Percentiles rank a stretch among this genome's conserved stretches.
These are phyloP conservation scores for Kwoniella europaea DNA, from an alignment of 768 basidiomycete genomes.

Conservation along the genomic window DNA sequence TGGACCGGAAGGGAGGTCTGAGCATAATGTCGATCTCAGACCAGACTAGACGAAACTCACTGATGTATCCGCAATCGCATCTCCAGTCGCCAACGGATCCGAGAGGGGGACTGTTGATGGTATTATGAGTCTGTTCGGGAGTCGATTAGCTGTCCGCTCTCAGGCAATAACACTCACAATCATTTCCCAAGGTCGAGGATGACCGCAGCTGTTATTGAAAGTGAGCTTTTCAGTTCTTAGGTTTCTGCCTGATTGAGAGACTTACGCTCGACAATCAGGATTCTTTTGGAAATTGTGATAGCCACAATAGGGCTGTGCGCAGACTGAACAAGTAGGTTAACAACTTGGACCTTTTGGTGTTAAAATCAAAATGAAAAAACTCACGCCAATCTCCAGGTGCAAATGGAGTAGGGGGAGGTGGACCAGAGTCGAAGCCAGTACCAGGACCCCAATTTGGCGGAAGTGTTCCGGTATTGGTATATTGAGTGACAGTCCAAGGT, in stretches of 20 bases:
- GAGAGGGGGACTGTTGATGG: conserved; percentile 19
- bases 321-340: conserved; percentile 1
- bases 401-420: conserved; percentile 14
- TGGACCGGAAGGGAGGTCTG: background rate
- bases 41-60: conserved; percentile 7
- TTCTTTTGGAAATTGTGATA: conserved; percentile 33
- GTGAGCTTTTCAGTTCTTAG: background rate
- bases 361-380: background rate
- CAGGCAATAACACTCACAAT: conserved; percentile 4
- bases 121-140: background rate
- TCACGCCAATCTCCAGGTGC: conserved; percentile 30
- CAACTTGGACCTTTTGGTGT: background rate
- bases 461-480: conserved; percentile 10
- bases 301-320: conserved; percentile 22
- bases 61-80: conserved; percentile 33
- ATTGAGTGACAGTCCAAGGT: conserved; percentile 2
- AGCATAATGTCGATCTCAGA: too few relatives aligned
- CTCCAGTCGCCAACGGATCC: conserved; percentile 29
- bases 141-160: conserved; percentile 2
- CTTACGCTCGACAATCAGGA: conserved; percentile 28
- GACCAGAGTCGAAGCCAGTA: conserved; percentile 3
- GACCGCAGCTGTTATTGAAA: conserved; percentile 9
- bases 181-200: conserved; percentile 18
- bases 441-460: conserved; percentile 12
- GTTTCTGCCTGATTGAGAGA: too few relatives aligned